Conservation (phyloP, 768 basidiomycete genomes). For the Lactarius evosmus region DNA sequence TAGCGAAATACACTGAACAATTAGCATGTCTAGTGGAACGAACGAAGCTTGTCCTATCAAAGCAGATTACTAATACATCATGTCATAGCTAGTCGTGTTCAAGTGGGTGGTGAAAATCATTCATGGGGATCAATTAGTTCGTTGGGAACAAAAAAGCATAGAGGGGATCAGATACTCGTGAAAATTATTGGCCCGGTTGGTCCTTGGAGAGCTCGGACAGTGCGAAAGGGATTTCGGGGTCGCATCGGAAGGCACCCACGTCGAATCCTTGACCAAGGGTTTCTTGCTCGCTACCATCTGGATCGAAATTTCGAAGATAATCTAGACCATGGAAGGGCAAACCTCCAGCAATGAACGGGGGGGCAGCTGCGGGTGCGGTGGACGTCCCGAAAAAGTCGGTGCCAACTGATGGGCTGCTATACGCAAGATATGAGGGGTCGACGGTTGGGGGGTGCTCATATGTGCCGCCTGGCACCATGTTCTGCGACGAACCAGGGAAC, state of each 20-base stretch:
- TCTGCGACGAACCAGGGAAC: constrained; percentile 21
- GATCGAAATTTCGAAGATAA: constrained; percentile 74
- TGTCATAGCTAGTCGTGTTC: constrained; percentile 13
- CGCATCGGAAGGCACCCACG: constrained; percentile 66
- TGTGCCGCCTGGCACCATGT: background rate
- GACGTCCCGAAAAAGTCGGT: constrained; percentile 38
- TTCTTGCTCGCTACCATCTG: constrained; percentile 45
- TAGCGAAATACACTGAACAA: constrained; percentile 12
- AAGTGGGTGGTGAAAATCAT: background rate
- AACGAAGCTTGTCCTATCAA: constrained; percentile 9
- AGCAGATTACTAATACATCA: constrained; percentile 21
- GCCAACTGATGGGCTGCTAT: constrained; percentile 8
- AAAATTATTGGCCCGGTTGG: constrained; percentile 5
- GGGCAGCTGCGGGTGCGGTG: constrained; percentile 50
- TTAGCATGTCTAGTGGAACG: constrained; percentile 20
- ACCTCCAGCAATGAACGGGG: constrained; percentile 67
- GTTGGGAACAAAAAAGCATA: background rate
- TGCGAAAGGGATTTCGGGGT: constrained; percentile 75
- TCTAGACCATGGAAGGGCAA: constrained; percentile 85
- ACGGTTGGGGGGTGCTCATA: constrained; percentile 26
- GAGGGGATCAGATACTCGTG: background rate
- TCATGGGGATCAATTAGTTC: constrained; percentile 4
- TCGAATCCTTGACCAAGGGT: constrained; percentile 62
- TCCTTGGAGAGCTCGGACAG: constrained; percentile 37
- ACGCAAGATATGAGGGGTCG: constrained; percentile 27